A percentile compares a stretch with the other conserved stretches of the same genome.
phyloP scores from a whole-genome alignment of 495 filamentous ascomycete genomes.

The Hypoxylon subgilvum region DNA sequence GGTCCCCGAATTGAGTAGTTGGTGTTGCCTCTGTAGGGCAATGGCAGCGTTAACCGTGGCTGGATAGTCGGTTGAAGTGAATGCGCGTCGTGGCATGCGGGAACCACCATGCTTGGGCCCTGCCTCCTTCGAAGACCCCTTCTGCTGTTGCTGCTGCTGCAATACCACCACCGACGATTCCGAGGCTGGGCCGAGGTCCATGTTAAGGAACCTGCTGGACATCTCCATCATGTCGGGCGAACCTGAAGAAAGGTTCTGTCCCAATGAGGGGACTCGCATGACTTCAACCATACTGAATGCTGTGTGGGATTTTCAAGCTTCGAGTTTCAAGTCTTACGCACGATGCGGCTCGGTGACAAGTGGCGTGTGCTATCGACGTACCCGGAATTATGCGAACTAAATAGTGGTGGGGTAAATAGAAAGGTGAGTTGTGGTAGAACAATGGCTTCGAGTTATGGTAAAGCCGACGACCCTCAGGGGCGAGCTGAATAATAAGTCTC shows the following conservation, averaged over 20 bases:
- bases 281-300: constrained; percentile 33
- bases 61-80: constrained; percentile 26
- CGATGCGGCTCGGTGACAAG: constrained; percentile 5
- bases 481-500: constrained; percentile 11
- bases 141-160: constrained; percentile 32
- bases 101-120: constrained; percentile 7
- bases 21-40: constrained; percentile 17
- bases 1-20: constrained; percentile 8
- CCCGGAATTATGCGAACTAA: neutral
- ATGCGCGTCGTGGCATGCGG: constrained; percentile 24
- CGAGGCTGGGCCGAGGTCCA: constrained; percentile 36
- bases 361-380: constrained; percentile 15
- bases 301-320: constrained; percentile 12
- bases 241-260: constrained; percentile 19
- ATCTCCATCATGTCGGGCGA: constrained; percentile 36
- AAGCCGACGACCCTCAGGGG: constrained; percentile 11
- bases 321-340: constrained; percentile 11
- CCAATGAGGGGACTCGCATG: constrained; percentile 27
- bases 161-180: constrained; percentile 22
- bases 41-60: constrained; percentile 4
- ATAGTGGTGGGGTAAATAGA: constrained; percentile 3
- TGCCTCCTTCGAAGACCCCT: constrained; percentile 20
- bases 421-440: constrained; percentile 4
- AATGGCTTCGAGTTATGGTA: constrained; percentile 11
- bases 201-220: constrained; percentile 27